Evolutionary conservation across 2,329 filamentous ascomycete genomes (phyloP).

Genomic region (Juglanconis sp.): DNA sequence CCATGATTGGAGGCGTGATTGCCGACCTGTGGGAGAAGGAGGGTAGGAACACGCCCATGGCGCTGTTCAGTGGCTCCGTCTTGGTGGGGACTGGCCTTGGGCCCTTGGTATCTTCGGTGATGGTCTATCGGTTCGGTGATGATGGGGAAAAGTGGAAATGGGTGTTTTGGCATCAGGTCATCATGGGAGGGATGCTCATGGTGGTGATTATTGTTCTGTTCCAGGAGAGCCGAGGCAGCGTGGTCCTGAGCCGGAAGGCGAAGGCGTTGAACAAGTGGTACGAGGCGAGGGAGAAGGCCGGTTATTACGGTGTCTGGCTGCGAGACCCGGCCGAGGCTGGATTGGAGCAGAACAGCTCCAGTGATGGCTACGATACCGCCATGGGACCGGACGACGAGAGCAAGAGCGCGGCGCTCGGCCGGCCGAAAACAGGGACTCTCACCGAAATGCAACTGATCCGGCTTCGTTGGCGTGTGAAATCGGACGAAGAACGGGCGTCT

Average conservation of each 20-base stretch:
- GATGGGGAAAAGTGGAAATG: conserved; percentile 63
- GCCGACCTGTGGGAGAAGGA: conserved; percentile 79
- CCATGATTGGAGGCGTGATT: conserved; percentile 89
- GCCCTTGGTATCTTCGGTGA: conserved; percentile 67
- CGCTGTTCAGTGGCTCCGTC: conserved; percentile 76
- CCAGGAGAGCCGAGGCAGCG: conserved; percentile 77
- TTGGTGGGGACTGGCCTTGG: conserved; percentile 78
- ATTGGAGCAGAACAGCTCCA: conserved; percentile 10
- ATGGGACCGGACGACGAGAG: conserved; percentile 20
- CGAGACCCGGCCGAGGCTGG: conserved; percentile 17
- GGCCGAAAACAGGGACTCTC: background rate
- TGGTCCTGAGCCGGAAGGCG: conserved; percentile 75
- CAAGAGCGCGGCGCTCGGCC: conserved; percentile 8
- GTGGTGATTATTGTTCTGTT: conserved; percentile 66
- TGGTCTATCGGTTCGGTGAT: conserved; percentile 55
- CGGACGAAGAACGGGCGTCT: conserved; percentile 71
- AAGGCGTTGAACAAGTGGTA: conserved; percentile 75
- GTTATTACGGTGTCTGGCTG: conserved; percentile 48
- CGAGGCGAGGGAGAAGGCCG: conserved; percentile 64
- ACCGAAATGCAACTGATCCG: conserved; percentile 38
- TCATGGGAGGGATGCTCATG: conserved; percentile 63
- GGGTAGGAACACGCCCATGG: conserved; percentile 85
- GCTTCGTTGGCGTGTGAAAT: conserved; percentile 75
- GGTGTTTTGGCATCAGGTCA: conserved; percentile 84
- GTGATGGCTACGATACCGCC: background rate